A percentile compares a stretch with the other conserved stretches of the same genome.
phyloP scores from a whole-genome alignment of 441 rosid species.

The Metrosideros polymorpha region DNA sequence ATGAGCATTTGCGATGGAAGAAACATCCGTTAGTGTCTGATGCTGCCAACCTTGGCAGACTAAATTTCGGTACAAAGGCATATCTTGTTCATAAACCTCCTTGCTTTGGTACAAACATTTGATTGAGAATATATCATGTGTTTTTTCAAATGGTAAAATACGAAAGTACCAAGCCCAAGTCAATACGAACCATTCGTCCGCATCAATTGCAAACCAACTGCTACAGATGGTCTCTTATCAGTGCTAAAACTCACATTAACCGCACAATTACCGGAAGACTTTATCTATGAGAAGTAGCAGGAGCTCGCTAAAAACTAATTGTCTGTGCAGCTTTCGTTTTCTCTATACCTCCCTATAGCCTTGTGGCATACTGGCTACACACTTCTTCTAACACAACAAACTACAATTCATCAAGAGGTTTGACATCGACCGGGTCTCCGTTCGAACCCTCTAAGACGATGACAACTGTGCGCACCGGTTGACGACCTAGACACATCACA shows the following conservation, averaged over 20 bases:
- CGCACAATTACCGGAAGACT: not conserved
- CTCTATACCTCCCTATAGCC: not conserved
- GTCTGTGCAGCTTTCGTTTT: not conserved
- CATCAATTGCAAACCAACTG: not conserved
- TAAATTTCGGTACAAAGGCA: not conserved
- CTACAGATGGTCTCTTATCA: not conserved
- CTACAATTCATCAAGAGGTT: not conserved
- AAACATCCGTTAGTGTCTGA: not conserved
- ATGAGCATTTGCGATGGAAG: not conserved
- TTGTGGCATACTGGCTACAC: not conserved
- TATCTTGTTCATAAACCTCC: not conserved
- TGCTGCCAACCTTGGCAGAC: not conserved
- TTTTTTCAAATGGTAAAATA: not conserved
- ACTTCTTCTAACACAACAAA: not conserved
- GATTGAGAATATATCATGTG: not conserved
- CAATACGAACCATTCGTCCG: not conserved
- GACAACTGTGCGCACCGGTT: not conserved
- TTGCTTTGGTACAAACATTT: not conserved
- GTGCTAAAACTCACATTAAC: not conserved
- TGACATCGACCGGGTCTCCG: not conserved
- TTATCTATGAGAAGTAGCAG: not conserved
- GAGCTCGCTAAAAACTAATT: not conserved
- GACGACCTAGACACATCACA: not conserved
- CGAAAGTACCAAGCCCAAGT: not conserved
- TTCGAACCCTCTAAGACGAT: not conserved